Conservation (phyloP, 1,284 basidiomycete genomes). For the Inonotus hispidus region DNA sequence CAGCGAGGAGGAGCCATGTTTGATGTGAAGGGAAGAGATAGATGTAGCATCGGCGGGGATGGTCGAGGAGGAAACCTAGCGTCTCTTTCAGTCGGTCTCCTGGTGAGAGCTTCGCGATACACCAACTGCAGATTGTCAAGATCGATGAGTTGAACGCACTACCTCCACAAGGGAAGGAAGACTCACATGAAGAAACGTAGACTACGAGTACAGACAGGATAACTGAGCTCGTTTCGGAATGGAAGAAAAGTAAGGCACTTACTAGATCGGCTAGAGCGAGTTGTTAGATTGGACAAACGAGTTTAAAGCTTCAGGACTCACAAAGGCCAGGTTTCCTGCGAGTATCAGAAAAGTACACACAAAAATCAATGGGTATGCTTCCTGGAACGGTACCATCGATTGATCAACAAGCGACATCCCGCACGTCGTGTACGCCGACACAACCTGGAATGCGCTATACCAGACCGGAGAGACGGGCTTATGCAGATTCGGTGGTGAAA, state of each 20-base stretch:
- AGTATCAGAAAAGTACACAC: slow-evolving; percentile 69
- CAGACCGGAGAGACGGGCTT: slow-evolving; percentile 56
- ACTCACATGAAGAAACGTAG: slow-evolving; percentile 20
- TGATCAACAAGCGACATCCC: slow-evolving; percentile 87
- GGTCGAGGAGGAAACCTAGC: slow-evolving; percentile 90
- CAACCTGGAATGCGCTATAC: slow-evolving; percentile 86
- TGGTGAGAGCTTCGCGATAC: slow-evolving; percentile 59
- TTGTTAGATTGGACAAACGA: background rate
- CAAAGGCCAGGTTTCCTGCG: slow-evolving; percentile 90
- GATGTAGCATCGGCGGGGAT: slow-evolving; percentile 93
- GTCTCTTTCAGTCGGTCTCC: slow-evolving; percentile 67
- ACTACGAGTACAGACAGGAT: background rate
- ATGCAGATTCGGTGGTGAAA: slow-evolving; percentile 51
- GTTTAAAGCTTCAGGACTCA: slow-evolving; percentile 40
- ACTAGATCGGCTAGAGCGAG: slow-evolving; percentile 39
- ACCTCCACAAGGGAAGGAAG: too few relatives aligned
- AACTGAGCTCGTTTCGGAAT: background rate
- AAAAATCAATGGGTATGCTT: slow-evolving; percentile 80
- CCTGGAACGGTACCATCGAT: slow-evolving; percentile 86
- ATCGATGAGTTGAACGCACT: background rate
- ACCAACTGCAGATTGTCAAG: slow-evolving; percentile 53
- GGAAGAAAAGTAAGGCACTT: slow-evolving; percentile 28
- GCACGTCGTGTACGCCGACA: slow-evolving; percentile 87
- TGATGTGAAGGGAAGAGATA: slow-evolving; percentile 95
- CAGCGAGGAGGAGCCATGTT: slow-evolving; percentile 83